phyloP scores from a whole-genome alignment of 306 rosid species.

The Rosa persica region DNA sequence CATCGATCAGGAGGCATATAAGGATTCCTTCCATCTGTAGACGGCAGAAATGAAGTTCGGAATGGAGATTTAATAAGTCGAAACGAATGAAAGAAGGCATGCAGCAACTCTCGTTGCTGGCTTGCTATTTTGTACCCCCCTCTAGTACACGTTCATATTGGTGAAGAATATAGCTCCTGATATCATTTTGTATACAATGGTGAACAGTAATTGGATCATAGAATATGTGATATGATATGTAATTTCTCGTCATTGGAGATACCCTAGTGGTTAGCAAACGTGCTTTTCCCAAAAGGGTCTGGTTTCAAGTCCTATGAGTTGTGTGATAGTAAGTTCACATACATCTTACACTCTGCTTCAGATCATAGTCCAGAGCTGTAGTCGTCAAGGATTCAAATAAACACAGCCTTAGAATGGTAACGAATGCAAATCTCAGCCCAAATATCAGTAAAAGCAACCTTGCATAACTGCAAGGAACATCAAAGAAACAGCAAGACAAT shows the following conservation, averaged over 20 bases:
- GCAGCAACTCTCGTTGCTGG: slow-evolving; percentile 9
- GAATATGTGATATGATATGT: background rate
- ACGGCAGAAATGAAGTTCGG: background rate
- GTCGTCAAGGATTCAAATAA: background rate
- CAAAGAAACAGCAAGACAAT: background rate
- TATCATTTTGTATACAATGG: background rate
- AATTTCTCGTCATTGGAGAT: background rate
- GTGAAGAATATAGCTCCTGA: background rate
- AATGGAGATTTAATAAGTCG: background rate
- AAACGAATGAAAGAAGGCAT: slow-evolving; percentile 5
- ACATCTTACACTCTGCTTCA: background rate
- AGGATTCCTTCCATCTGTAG: slow-evolving; percentile 38
- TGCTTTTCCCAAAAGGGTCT: background rate
- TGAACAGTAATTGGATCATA: background rate
- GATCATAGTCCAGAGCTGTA: background rate
- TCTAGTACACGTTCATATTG: background rate
- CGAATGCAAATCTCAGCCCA: background rate
- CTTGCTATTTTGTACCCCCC: background rate
- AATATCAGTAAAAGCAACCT: background rate
- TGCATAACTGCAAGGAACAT: background rate
- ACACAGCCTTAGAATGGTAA: background rate
- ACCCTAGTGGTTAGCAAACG: background rate
- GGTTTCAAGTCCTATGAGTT: background rate
- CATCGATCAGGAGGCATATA: slow-evolving; percentile 32
- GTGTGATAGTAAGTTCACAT: background rate